Base-by-base conservation (phyloP, 345 rosid species). In the Brassica rapa region DNA sequence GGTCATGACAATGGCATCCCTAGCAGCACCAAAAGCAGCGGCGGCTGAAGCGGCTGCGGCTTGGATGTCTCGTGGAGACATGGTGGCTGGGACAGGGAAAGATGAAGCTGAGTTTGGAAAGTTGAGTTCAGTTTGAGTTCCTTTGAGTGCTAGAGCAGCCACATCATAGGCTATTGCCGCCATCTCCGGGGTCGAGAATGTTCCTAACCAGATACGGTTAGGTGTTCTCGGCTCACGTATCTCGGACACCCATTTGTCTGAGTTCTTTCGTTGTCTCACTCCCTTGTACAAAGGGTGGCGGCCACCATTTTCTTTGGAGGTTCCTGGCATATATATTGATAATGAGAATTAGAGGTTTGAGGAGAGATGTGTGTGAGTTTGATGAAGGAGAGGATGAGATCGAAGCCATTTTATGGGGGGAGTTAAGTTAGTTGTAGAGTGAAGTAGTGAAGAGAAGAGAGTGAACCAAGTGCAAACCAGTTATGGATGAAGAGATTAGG, bases 161-260 rank as follows among this genome's bases (percentile, higher is more conserved):
- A 92, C 98, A 29, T 94, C 98, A 43, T 94, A 91, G 53, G 98
- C 97, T 46, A 90, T 88, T 25, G 98, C 98, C 0, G 96, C 98
- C 97, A 93, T 93, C 79, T 91, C 97, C 0, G 98, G 93, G 0
- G 89, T 87, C 2, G 90, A 85, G 73, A 93, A 93, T 73, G 98
- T 93, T 14, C 98, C 98, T 7, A 93, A 76, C 98, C 97, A 93
- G 65, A 93, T 93, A 82, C 93, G 87, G 39, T 79, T 91, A 9
- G 98, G 93, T 66, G 87, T 93, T 77, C 81, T 87, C 0, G 98
- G 97, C 85, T 93, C 95, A 8, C 98, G 85, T 56, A 93, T 91
- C 71, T 93, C 97, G 1, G 92, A 90, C 35, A 91, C 98, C 98
- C 97, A 93, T 85, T 93, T 93, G 35, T 91, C 88, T 33, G 90